These are phyloP conservation scores for Nakazawaea ernobii DNA, from an alignment of 805 yeast genomes.

Conservation along the genomic window DNA sequence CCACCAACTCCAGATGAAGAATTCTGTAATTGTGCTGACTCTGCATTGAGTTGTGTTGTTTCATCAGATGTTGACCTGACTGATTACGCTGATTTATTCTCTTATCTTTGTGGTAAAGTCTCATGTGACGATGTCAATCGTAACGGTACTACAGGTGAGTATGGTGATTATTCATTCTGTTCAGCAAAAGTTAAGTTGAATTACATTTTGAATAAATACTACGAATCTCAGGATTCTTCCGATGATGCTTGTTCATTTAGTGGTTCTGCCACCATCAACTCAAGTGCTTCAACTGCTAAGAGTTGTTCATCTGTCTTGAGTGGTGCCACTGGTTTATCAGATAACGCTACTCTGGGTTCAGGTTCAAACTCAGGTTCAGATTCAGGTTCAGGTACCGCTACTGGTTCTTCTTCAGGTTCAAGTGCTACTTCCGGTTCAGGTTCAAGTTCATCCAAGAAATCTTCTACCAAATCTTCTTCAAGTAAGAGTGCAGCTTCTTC, in stretches of 20 bases:
- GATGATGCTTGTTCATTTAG: constrained; percentile 59
- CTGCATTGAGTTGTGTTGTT: constrained; percentile 56
- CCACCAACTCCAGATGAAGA: constrained; percentile 75
- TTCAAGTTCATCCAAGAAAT: constrained; percentile 12
- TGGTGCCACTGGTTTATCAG: constrained; percentile 21
- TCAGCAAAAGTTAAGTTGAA: constrained; percentile 58
- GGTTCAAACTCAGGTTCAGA: not conserved
- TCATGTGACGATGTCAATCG: constrained; percentile 56
- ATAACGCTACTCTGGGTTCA: not conserved
- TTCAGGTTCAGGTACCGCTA: constrained; percentile 19
- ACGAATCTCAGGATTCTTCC: constrained; percentile 36
- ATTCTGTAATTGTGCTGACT: constrained; percentile 59
- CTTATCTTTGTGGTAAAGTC: constrained; percentile 49
- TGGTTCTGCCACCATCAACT: constrained; percentile 56
- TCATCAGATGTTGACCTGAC: constrained; percentile 42
- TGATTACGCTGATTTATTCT: constrained; percentile 57
- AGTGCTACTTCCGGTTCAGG: constrained; percentile 15
- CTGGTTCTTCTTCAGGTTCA: constrained; percentile 14
- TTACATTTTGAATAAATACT: constrained; percentile 61
- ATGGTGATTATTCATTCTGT: constrained; percentile 75
- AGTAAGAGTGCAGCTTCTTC: constrained; percentile 5
- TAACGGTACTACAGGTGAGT: constrained; percentile 59
- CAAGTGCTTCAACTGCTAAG: constrained; percentile 42
- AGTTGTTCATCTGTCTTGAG: constrained; percentile 52
- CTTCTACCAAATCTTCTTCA: constrained; percentile 9